Evolutionary conservation across 2,329 filamentous ascomycete species (phyloP).

Genomic region (Scytalidium lignicola): DNA sequence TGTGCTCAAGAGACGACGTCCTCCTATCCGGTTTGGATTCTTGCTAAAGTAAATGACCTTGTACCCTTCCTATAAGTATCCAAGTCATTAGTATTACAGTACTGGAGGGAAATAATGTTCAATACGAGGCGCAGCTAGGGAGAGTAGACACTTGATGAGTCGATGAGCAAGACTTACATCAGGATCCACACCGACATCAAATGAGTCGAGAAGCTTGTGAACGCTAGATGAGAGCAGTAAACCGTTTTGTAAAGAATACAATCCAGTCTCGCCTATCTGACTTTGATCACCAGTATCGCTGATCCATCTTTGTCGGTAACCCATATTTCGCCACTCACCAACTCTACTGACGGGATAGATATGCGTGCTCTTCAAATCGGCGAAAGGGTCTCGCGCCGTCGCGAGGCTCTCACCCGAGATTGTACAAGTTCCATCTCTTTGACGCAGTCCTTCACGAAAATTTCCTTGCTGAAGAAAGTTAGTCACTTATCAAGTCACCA

Average conservation of each 20-base stretch:
- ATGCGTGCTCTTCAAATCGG: conserved; percentile 20
- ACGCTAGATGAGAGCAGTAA: conserved; percentile 16
- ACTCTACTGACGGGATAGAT: conserved; percentile 22
- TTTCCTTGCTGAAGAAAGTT: neutral
- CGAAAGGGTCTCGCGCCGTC: conserved; percentile 13
- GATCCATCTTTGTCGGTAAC: conserved; percentile 11
- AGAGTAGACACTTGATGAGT: no score
- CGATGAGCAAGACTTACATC: conserved; percentile 18
- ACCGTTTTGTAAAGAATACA: conserved; percentile 26
- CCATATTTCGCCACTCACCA: conserved; percentile 15
- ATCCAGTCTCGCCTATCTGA: conserved; percentile 7
- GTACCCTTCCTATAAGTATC: conserved; percentile 16
- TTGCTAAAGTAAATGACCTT: conserved; percentile 20
- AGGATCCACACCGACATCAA: conserved; percentile 20
- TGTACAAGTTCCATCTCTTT: conserved; percentile 15
- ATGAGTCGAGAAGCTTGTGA: conserved; percentile 19
- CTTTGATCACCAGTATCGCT: conserved; percentile 3
- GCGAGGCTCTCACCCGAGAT: conserved; percentile 6
- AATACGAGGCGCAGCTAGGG: no score
- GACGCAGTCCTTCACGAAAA: conserved; percentile 17
- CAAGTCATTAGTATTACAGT: conserved; percentile 1
- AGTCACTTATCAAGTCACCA: neutral
- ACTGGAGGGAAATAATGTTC: conserved; percentile 2
- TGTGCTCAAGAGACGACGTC: conserved; percentile 12
- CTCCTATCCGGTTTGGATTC: conserved; percentile 14